Percentiles rank a stretch among this genome's conserved stretches.
Evolutionary conservation across 1,284 basidiomycete species (phyloP).

Genomic region (Ceratobasidium sp.): DNA sequence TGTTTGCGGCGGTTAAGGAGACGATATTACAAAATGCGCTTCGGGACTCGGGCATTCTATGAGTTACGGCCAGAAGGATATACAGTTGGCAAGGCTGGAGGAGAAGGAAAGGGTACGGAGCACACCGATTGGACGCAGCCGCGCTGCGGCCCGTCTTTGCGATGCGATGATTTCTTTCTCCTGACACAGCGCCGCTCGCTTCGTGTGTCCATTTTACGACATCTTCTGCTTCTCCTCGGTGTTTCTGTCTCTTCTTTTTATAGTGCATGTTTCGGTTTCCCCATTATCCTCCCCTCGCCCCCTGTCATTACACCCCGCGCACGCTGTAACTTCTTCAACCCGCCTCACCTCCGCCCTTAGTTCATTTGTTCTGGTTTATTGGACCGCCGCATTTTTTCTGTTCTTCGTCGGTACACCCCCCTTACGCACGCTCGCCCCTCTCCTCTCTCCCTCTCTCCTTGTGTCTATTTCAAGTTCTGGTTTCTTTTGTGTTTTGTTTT

Average conservation of each 20-base stretch:
- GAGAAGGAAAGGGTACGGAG: not conserved
- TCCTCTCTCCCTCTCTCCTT: not conserved
- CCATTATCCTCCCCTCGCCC: no score
- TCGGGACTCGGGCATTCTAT: constrained; percentile 83
- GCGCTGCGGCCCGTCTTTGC: constrained; percentile 2
- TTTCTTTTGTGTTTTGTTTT: not conserved
- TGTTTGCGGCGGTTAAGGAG: constrained; percentile 97
- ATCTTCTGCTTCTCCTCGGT: not conserved
- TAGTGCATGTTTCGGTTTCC: no score
- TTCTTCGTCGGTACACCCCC: not conserved
- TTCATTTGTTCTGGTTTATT: not conserved
- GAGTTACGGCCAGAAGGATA: not conserved
- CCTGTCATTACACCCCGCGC: no score
- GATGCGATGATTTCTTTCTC: not conserved
- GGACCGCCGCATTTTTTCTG: not conserved
- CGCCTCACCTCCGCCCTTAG: no score
- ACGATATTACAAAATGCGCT: constrained; percentile 93
- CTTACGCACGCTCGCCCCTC: not conserved
- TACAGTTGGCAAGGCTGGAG: not conserved
- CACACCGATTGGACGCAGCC: no score
- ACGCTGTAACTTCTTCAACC: no score
- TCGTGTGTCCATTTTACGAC: not conserved
- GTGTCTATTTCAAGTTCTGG: no score
- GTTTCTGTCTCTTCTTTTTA: not conserved
- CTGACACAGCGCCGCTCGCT: not conserved